phyloP scores from a whole-genome alignment of 176 grass and related monocot species.

The Triticum turgidum region DNA sequence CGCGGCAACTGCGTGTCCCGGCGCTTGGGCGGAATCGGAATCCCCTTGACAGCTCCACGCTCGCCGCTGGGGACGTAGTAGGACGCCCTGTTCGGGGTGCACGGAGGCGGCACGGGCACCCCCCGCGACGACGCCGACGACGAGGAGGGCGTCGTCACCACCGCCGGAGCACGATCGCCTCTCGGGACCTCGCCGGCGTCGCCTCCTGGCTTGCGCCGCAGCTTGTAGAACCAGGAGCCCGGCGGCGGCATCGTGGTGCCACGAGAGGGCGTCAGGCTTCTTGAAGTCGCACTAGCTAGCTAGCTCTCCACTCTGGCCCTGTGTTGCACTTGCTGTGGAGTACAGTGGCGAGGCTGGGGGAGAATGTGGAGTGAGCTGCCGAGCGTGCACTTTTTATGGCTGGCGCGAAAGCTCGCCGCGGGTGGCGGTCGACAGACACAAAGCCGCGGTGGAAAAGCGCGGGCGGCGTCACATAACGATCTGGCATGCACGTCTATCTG shows the following conservation, averaged over 20 bases:
- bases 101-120: neutral
- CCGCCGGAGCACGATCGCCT: neutral
- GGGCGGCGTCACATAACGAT: neutral
- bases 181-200: neutral
- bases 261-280: neutral
- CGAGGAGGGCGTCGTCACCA: neutral
- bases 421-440: constrained; percentile 29
- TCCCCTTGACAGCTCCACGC: constrained; percentile 1
- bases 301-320: neutral
- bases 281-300: neutral
- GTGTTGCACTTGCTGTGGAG: neutral
- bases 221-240: constrained; percentile 75
- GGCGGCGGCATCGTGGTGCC: constrained; percentile 38
- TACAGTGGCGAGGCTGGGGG: neutral
- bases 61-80: constrained; percentile 59
- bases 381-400: constrained; percentile 44
- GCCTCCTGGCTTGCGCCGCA: constrained; percentile 49
- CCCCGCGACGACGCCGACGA: neutral
- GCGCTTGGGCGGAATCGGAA: constrained; percentile 34
- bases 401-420: constrained; percentile 35
- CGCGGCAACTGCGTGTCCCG: constrained; percentile 51
- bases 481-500: neutral
- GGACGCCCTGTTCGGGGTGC: constrained; percentile 66
- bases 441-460: constrained; percentile 32
- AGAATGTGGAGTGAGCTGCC: constrained; percentile 16